These are phyloP conservation scores for Cryphonectria naterciae DNA, from an alignment of 2,329 filamentous ascomycete genomes.

Conservation along the genomic window DNA sequence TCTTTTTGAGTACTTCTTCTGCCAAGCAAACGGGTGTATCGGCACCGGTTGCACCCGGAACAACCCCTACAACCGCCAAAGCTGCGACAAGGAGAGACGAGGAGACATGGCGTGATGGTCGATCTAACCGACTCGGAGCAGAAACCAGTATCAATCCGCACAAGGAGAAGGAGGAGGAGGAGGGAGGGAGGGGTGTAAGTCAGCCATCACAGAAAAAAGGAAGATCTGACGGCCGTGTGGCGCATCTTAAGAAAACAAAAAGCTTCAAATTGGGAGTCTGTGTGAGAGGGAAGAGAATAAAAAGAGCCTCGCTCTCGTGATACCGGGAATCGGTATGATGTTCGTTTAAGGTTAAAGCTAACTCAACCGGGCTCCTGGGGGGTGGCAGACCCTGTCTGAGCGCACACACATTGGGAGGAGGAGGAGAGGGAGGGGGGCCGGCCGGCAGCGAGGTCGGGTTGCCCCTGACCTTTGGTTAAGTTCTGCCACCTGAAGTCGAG, in stretches of 20 bases:
- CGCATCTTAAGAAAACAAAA: neutral
- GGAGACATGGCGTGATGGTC: neutral
- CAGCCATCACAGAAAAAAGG: too few species aligned
- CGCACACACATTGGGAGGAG: neutral
- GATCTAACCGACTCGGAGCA: neutral
- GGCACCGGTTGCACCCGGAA: neutral
- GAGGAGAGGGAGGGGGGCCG: too few species aligned
- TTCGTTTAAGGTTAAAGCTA: constrained; percentile 18
- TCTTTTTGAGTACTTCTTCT: neutral
- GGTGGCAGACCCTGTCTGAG: neutral
- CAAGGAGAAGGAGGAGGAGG: neutral
- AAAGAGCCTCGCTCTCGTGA: neutral
- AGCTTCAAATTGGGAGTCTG: neutral
- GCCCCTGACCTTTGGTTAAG: neutral
- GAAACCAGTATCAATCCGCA: neutral
- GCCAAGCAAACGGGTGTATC: neutral
- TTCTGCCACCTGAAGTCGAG: too few species aligned
- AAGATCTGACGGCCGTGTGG: neutral
- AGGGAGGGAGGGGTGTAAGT: neutral
- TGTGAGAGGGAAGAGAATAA: neutral
- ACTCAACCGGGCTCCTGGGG: neutral
- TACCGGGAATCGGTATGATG: constrained; percentile 10
- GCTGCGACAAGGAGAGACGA: neutral
- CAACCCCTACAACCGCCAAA: neutral
- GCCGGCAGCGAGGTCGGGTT: too few species aligned